These are phyloP conservation scores for Globisporangium paroecandrum DNA, from an alignment of 352 stramenopile genomes.

Conservation along the genomic window DNA sequence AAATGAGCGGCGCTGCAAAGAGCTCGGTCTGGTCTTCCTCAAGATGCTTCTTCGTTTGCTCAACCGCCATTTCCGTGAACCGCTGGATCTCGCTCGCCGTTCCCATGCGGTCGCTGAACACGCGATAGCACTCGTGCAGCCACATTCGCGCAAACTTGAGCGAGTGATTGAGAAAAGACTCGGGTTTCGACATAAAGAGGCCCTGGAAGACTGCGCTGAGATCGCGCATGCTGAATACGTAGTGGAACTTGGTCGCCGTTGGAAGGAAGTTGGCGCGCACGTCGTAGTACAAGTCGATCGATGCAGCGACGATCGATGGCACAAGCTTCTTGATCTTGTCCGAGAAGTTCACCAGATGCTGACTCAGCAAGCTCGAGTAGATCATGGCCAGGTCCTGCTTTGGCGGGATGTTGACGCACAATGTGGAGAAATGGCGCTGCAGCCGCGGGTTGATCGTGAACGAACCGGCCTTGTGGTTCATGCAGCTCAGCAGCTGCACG, in stretches of 20 bases:
- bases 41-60: conserved; percentile 86
- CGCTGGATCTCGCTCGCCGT: conserved; percentile 64
- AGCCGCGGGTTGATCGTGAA: conserved; percentile 86
- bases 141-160: conserved; percentile 80
- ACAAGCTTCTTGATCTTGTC: conserved; percentile 77
- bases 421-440: conserved; percentile 86
- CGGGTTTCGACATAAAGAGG: conserved; percentile 59
- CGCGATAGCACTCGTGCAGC: conserved; percentile 89
- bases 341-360: conserved; percentile 69
- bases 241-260: conserved; percentile 91
- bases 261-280: conserved; percentile 81
- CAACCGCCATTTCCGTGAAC: conserved; percentile 79
- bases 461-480: conserved; percentile 91
- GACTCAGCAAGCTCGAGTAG: conserved; percentile 59
- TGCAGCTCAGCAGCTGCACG: conserved; percentile 82
- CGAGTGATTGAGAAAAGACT: conserved; percentile 55
- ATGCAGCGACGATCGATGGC: conserved; percentile 63
- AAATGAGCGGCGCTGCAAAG: conserved; percentile 69
- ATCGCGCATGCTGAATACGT: conserved; percentile 92
- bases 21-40: conserved; percentile 76
- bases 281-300: conserved; percentile 78
- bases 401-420: conserved; percentile 68
- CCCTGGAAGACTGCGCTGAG: conserved; percentile 87
- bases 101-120: conserved; percentile 90
- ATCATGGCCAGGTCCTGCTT: conserved; percentile 66